Evolutionary conservation across 1,284 basidiomycete species (phyloP), one percentile per base, ranked within the genome.

Genomic region (Vanrija sp.): DNA sequence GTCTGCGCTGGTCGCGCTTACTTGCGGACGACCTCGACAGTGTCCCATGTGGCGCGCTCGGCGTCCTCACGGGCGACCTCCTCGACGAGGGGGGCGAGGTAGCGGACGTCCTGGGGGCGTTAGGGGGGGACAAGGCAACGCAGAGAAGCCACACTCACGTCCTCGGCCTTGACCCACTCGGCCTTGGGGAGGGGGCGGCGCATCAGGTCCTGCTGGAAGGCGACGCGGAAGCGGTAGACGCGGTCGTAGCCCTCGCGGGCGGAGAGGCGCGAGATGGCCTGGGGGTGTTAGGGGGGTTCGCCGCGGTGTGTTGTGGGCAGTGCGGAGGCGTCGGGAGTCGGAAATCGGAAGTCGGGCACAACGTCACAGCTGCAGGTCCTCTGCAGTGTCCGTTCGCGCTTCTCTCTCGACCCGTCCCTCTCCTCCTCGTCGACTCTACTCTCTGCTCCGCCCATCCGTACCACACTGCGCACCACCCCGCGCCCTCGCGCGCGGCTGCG

Each of bases 11-110:
- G 15, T 35, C 31, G 31, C 27, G 27, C 10, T 31, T 31, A 31
- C 67, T 69, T 69, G 61, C 63, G 62, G 63, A 71, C 69, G 53
- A 77, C 71, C 44, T 62, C 57, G 67, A 88, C 75, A 56, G 82
- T 86, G 80, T 98, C 94, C 89, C 90, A 98, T 59, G 82, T 80
- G 52, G 73, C 76, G 66, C 93, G 83, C 81, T 98, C 96, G 36
- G 78, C 72, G 57, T 89, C 81, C 79, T 97, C 93, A 62, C 81
- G 81, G 65, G 80, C 79, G 57, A 96, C 86, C 51, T 88, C 83
- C 64, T 82, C 67, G 48, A 98, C 84, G 71, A 88, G 83, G 23
- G 90, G 88, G 59, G 82, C 83, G 65, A 98, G 84, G 82, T 98
- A 98, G 60, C 91, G 88, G 59, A 83, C 77, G 75, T 98, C 95